These are phyloP conservation scores for Allodekkera sacchari DNA, from an alignment of 805 yeast species.

Conservation along the genomic window DNA sequence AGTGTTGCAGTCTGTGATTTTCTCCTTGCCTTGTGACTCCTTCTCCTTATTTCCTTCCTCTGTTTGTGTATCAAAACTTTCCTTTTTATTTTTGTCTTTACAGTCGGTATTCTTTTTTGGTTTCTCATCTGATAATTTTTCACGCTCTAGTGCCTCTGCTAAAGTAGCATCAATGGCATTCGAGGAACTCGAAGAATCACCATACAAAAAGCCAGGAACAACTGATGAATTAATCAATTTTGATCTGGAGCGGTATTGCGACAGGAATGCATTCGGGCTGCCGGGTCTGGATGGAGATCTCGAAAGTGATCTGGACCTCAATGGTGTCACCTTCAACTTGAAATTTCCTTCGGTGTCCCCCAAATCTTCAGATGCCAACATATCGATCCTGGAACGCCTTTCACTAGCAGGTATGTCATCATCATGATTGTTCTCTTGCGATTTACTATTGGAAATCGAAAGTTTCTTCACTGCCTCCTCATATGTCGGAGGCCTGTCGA, in stretches of 20 bases:
- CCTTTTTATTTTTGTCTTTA: too few species aligned
- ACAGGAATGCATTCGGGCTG: constrained; percentile 14
- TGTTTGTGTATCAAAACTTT: too few species aligned
- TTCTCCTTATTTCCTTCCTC: too few species aligned
- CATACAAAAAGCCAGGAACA: constrained; percentile 13
- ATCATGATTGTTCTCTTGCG: constrained; percentile 5
- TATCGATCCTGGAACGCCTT: constrained; percentile 4
- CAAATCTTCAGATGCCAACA: constrained; percentile 7
- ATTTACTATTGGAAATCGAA: constrained; percentile 5
- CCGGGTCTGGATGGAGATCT: constrained; percentile 8
- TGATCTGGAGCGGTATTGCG: constrained; percentile 13
- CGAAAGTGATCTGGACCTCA: constrained; percentile 19
- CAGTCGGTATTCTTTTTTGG: too few species aligned
- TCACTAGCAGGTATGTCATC: background rate
- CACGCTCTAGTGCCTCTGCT: constrained; percentile 14
- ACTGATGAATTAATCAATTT: constrained; percentile 15
- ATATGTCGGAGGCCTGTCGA: constrained; percentile 22
- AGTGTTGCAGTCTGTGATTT: too few species aligned
- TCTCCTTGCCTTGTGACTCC: too few species aligned
- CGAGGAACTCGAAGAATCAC: constrained; percentile 6
- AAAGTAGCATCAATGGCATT: constrained; percentile 18
- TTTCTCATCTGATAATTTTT: too few species aligned
- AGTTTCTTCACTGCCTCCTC: constrained; percentile 14
- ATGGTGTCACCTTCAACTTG: constrained; percentile 19
- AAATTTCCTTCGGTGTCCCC: constrained; percentile 21